Percentiles rank a stretch among this genome's conserved stretches.
phyloP scores from a whole-genome alignment of 495 filamentous ascomycete species.

The Cercophora newfieldiana region DNA sequence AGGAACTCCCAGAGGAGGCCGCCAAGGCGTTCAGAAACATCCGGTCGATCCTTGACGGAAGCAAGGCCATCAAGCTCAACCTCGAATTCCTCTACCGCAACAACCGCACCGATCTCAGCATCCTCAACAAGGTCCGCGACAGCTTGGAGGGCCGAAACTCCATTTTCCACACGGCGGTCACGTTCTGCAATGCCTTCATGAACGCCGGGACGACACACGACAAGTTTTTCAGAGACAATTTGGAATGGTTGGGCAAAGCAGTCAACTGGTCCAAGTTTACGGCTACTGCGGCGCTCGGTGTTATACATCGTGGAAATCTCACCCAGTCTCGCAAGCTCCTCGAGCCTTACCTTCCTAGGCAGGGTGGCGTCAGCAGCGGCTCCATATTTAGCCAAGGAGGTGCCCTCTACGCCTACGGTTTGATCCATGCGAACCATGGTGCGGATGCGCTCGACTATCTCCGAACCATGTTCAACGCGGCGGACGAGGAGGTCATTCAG shows the following conservation, averaged over 20 bases:
- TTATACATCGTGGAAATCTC: constrained; percentile 93
- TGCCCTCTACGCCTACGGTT: constrained; percentile 88
- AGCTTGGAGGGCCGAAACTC: constrained; percentile 94
- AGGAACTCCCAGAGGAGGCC: constrained; percentile 46
- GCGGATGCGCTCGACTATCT: constrained; percentile 89
- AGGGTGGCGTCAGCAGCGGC: constrained; percentile 64
- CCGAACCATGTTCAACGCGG: constrained; percentile 78
- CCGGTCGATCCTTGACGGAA: constrained; percentile 82
- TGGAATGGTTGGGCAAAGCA: constrained; percentile 98
- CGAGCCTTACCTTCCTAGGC: constrained; percentile 88
- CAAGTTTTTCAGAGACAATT: constrained; percentile 93
- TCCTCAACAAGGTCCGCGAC: constrained; percentile 94
- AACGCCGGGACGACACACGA: constrained; percentile 98
- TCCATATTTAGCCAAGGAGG: constrained; percentile 96
- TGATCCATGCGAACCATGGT: constrained; percentile 98
- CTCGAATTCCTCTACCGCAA: constrained; percentile 95
- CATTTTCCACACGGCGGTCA: constrained; percentile 96
- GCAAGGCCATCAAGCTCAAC: constrained; percentile 88
- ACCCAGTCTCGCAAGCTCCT: constrained; percentile 89
- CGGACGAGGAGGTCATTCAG: constrained; percentile 91
- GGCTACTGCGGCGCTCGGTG: constrained; percentile 92
- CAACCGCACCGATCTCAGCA: constrained; percentile 78
- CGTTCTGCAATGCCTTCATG: constrained; percentile 98
- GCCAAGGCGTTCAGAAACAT: constrained; percentile 73
- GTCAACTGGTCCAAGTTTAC: constrained; percentile 99